Evolutionary conservation across 257 asterid species (phyloP).

Genomic region (Solanum lycopersicoides): DNA sequence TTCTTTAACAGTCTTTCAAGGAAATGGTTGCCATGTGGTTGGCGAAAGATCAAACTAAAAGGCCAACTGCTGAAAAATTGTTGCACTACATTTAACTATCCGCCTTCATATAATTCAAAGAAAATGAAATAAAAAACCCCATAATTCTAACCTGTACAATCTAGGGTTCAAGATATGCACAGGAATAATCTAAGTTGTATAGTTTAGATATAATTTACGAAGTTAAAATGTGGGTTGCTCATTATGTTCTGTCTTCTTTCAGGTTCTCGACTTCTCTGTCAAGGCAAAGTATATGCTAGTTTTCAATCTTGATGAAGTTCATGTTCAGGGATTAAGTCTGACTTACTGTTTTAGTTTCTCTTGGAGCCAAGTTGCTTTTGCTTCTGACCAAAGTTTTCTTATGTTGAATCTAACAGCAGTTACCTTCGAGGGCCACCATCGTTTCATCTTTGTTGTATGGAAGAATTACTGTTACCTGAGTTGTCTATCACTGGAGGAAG

Average conservation of each 20-base stretch:
- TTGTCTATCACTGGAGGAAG: neutral
- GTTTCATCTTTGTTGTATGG: neutral
- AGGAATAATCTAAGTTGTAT: too few relatives aligned
- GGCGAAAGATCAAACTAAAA: conserved; percentile 97
- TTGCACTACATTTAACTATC: neutral
- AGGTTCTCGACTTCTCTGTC: neutral
- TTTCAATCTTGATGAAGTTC: neutral
- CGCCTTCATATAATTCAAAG: too few relatives aligned
- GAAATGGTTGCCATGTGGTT: conserved; percentile 99
- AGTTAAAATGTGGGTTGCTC: neutral
- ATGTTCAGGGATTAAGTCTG: neutral
- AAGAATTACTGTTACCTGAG: neutral
- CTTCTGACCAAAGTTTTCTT: neutral
- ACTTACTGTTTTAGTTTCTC: neutral
- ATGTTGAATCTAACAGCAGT: neutral
- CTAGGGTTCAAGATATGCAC: too few relatives aligned
- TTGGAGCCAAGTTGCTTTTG: neutral
- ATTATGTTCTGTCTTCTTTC: neutral
- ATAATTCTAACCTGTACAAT: too few relatives aligned
- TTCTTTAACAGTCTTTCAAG: conserved; percentile 68
- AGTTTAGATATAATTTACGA: too few relatives aligned
- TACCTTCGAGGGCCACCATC: neutral
- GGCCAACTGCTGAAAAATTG: conserved; percentile 95
- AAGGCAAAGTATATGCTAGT: neutral
- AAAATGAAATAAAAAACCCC: too few relatives aligned